Percentiles rank a stretch among this genome's conserved stretches.
Conservation (phyloP, 495 filamentous ascomycete genomes). For the Penicillium angulare region DNA sequence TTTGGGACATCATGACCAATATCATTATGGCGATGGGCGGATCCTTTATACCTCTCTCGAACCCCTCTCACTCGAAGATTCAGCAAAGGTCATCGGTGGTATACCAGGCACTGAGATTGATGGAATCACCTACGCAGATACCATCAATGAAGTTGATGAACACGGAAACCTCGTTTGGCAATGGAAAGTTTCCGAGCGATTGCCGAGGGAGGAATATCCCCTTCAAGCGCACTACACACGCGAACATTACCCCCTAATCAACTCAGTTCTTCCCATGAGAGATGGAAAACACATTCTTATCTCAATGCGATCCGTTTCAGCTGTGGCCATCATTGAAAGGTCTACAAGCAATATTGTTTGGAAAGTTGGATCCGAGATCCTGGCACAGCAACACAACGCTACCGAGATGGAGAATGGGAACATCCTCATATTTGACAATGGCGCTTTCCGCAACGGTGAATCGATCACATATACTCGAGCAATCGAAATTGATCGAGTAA, state of each 20-base stretch:
- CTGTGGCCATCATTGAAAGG: conserved; percentile 41
- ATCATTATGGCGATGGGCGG: conserved; percentile 43
- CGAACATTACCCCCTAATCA: conserved; percentile 48
- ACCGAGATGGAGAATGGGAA: conserved; percentile 36
- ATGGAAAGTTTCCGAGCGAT: conserved; percentile 43
- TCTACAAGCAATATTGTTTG: conserved; percentile 38
- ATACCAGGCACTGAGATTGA: conserved; percentile 39
- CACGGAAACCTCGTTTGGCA: conserved; percentile 39
- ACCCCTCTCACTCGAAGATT: conserved; percentile 33
- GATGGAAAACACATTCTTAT: conserved; percentile 42
- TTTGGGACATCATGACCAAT: conserved; percentile 45
- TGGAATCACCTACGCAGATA: conserved; percentile 40
- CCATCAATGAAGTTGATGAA: conserved; percentile 42
- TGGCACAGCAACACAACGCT: conserved; percentile 47
- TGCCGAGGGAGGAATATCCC: conserved; percentile 31
- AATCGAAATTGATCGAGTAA: conserved; percentile 29
- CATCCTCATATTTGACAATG: conserved; percentile 50
- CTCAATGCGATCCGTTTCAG: conserved; percentile 39
- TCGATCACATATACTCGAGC: conserved; percentile 43
- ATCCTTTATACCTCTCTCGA: conserved; percentile 45
- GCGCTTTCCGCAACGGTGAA: conserved; percentile 37
- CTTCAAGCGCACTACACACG: conserved; percentile 42
- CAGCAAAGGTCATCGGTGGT: conserved; percentile 34
- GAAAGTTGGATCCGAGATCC: conserved; percentile 37
- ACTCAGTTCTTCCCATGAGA: conserved; percentile 33